Conservation (phyloP, 192 early-diverging fungal genomes). For the Coemansia sp. region DNA sequence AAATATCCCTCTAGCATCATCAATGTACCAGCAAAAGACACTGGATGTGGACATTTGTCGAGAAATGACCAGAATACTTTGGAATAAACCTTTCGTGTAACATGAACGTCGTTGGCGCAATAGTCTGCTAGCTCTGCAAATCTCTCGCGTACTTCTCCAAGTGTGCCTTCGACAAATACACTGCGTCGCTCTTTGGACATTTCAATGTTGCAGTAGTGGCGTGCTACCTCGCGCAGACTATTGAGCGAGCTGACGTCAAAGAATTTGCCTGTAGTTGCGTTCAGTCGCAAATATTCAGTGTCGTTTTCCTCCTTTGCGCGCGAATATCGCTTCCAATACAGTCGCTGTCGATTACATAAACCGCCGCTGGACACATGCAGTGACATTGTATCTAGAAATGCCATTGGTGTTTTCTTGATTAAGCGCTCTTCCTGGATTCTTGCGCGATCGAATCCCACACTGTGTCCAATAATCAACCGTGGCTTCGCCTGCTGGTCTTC, state of each 20-base stretch:
- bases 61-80: constrained; percentile 68
- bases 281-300: constrained; percentile 49
- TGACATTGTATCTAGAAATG: constrained; percentile 91
- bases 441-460: constrained; percentile 89
- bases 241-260: constrained; percentile 63
- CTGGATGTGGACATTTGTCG: constrained; percentile 88
- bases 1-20: constrained; percentile 85
- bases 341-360: constrained; percentile 85
- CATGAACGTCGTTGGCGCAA: constrained; percentile 83
- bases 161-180: constrained; percentile 59
- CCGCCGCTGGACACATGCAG: constrained; percentile 88
- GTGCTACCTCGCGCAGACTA: constrained; percentile 73
- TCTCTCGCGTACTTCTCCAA: constrained; percentile 60
- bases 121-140: constrained; percentile 74
- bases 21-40: constrained; percentile 87
- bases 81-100: constrained; percentile 73
- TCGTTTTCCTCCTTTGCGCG: constrained; percentile 59
- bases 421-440: constrained; percentile 84
- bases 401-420: constrained; percentile 55
- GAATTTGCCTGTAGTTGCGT: constrained; percentile 50
- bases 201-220: constrained; percentile 68
- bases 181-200: constrained; percentile 68
- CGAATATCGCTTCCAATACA: constrained; percentile 70
- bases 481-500: constrained; percentile 10
- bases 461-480: constrained; percentile 82